A percentile compares a stretch with the other conserved stretches of the same genome.
Evolutionary conservation across 176 grass and related monocot genomes (phyloP).

Genomic region (Zizania latifolia): DNA sequence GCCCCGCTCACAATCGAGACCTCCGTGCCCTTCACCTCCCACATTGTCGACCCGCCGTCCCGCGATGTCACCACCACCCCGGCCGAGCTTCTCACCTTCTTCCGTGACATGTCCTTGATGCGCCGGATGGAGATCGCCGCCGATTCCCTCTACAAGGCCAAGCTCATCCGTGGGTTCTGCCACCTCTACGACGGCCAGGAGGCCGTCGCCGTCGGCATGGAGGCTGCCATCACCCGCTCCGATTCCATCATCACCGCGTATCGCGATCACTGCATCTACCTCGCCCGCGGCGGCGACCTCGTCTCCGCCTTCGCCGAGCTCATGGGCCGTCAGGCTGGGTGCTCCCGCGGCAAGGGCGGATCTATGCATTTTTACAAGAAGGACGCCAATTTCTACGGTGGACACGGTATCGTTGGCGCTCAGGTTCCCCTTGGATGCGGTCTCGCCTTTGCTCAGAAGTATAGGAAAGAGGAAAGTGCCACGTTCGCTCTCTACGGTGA

Average conservation of each 20-base stretch:
- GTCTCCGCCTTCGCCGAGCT: constrained; percentile 78
- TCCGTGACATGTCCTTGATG: constrained; percentile 82
- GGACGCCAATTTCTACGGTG: constrained; percentile 80
- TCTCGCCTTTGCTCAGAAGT: constrained; percentile 86
- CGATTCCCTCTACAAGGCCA: constrained; percentile 98
- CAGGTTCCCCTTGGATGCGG: constrained; percentile 90
- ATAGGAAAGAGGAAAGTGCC: constrained; percentile 71
- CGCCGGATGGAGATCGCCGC: constrained; percentile 97
- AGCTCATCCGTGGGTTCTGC: constrained; percentile 98
- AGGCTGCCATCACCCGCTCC: constrained; percentile 78
- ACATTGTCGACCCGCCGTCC: constrained; percentile 77
- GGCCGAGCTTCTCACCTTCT: constrained; percentile 77
- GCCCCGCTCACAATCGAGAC: constrained; percentile 78
- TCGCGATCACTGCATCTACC: constrained; percentile 85
- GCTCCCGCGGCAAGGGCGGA: constrained; percentile 87
- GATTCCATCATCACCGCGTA: constrained; percentile 96
- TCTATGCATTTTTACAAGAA: constrained; percentile 99
- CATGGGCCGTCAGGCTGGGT: constrained; percentile 74
- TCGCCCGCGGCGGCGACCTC: constrained; percentile 73
- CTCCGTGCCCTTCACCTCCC: constrained; percentile 82
- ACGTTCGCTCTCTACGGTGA: constrained; percentile 87
- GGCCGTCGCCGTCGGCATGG: constrained; percentile 85
- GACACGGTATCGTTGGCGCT: constrained; percentile 90
- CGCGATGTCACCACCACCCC: constrained; percentile 68
- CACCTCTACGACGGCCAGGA: constrained; percentile 98